These are phyloP conservation scores for Colletotrichum lentis DNA, from an alignment of 2,329 filamentous ascomycete species.

Conservation along the genomic window DNA sequence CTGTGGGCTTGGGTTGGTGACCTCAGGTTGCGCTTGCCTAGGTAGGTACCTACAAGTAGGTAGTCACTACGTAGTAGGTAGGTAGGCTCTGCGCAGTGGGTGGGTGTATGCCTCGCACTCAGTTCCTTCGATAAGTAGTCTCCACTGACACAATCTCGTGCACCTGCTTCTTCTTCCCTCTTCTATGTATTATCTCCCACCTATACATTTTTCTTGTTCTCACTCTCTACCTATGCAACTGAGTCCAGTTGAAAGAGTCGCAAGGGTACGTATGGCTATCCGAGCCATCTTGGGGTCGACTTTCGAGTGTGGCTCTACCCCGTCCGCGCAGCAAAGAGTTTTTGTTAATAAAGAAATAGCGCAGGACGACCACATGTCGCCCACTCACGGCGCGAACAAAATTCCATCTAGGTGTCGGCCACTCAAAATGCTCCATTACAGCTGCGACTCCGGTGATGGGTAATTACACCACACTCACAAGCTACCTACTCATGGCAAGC, in stretches of 20 bases:
- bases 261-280: background rate
- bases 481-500: conserved; percentile 10
- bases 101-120: too few relatives aligned
- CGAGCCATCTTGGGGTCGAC: background rate
- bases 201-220: too few relatives aligned
- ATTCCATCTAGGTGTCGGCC: conserved; percentile 1
- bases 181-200: too few relatives aligned
- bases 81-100: too few relatives aligned
- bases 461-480: conserved; percentile 4
- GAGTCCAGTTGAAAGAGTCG: background rate
- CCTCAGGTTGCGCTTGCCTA: too few relatives aligned
- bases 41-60: too few relatives aligned
- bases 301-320: background rate
- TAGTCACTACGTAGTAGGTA: too few relatives aligned
- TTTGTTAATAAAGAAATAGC: background rate
- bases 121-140: too few relatives aligned
- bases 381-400: conserved; percentile 13
- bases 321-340: background rate
- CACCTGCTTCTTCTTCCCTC: background rate
- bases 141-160: background rate
- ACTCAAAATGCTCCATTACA: background rate
- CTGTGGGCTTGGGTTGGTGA: too few relatives aligned
- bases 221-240: background rate
- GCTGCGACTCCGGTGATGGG: background rate
- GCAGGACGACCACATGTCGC: background rate